Base-by-base conservation (phyloP, 441 rosid genomes). In the Jatropha podagrica region DNA sequence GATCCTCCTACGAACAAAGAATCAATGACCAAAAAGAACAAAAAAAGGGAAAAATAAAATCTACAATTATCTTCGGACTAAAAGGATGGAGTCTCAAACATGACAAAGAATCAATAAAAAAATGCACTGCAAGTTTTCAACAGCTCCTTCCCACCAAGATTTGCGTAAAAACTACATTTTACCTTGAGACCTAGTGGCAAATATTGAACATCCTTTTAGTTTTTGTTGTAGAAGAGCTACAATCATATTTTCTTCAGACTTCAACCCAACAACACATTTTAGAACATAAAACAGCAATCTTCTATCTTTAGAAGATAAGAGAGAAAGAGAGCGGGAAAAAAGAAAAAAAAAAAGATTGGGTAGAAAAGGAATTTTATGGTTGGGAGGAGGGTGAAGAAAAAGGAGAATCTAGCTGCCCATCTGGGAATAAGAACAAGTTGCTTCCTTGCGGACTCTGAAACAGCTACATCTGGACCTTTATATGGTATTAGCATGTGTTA, bases 101-200 rank as follows among this genome's bases (percentile, higher is more conserved):
- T 65, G 82, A 55, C 75, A 87, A 83, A 79, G 88, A 90, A 87
- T 87, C 83, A 83, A 86, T 81, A 61, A 82, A 87, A 88, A 82
- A 87, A 79, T 84, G 83, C 89, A 84, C 78, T 70, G 83, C 83
- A 84, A 79, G 83, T 83, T 77, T 54, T 72, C 76, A 85, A 84
- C 85, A 83, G 86, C 91, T 86, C 76, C 88, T 85, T 84, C 91
- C 91, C 87, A 82, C 86, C 84, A 79, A 77, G 80, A 73, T 76
- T 65, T 59, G 69, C 49, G 51, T 42, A 27, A 52, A 66, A 26
- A 60, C 88, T 86, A 87, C 88, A 82, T 78, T 80, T 75, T 74
- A 63, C 69, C 73, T 71, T 77, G 76, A 75, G 81, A 82, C 87
- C 87, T 79, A 84, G 83, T 72, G 85, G 84, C 85, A 88, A 85